Evolutionary conservation across 2,329 filamentous ascomycete species (phyloP), one percentile per base, ranked within the genome.

Genomic region (Fusarium mundagurra): DNA sequence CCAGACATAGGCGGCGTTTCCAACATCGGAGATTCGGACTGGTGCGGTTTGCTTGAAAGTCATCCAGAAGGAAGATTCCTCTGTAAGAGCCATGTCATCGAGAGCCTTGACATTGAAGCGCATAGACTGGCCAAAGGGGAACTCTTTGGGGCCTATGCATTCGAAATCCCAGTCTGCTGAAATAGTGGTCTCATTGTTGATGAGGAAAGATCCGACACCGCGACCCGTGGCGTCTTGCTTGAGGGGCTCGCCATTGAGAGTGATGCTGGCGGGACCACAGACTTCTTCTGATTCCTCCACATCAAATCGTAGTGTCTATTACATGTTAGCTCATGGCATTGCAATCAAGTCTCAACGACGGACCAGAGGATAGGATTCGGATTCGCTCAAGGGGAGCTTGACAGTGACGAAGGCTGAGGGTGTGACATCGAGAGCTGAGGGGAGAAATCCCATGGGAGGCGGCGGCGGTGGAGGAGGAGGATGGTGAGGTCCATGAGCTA

Each of bases 31-130:
- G 36, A 89, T 82, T 51, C 82, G 80, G 27, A 83, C 80, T 1
- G 86, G 85, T 5, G 78, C 73, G 11, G 82, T 83, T 75, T 89
- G 87, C 72, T 83, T 84, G 77, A 89, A 88, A 22, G 83, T 81
- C 63, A 85, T 77, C 27, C 81, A 82, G 64, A 88, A 85, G 13
- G 80, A 81, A 43, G 83, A 75, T 66, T 84, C 79, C 29, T 83
- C 76, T 33, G 36, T 47, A n/a, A 85, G 77, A 39, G 81, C 60
- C 65, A 80, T 79, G 55, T 83, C 85, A 75, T 88, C 82, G 39
- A 88, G 67, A 13, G 80, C 82, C 43, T 84, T 75, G 48, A 88
- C 78, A 41, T 82, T 80, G 48, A 89, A 83, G 64, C 80, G 83
- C 76, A 89, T 77, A 20, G 84, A 74, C 74, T 88, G 86, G 55